phyloP scores from a whole-genome alignment of 1,284 basidiomycete species.

The Anthracocystis walkeri region DNA sequence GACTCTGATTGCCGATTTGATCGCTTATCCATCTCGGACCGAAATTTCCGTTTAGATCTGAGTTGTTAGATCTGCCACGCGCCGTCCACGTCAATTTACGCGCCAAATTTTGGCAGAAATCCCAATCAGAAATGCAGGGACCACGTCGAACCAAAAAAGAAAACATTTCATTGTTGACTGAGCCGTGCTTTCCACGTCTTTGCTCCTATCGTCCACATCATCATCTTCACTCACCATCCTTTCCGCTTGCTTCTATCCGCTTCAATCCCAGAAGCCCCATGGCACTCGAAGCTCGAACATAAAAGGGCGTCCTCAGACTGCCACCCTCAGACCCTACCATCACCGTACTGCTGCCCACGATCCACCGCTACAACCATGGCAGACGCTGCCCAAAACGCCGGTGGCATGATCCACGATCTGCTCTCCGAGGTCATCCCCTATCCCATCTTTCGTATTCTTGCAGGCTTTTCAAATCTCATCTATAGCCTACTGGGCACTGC shows the following conservation, averaged over 20 bases:
- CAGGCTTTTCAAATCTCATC: constrained; percentile 56
- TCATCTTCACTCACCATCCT: constrained; percentile 2
- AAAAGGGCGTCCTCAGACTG: background rate
- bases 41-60: background rate
- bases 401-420: constrained; percentile 33
- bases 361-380: constrained; percentile 25
- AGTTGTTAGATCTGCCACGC: background rate
- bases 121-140: constrained; percentile 18
- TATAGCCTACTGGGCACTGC: constrained; percentile 40
- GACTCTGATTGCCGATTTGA: background rate
- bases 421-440: constrained; percentile 43
- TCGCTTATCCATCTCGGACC: constrained; percentile 20
- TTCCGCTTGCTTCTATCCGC: background rate
- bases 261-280: background rate
- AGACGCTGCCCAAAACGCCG: constrained; percentile 19
- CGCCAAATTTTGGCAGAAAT: too few relatives aligned
- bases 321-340: background rate
- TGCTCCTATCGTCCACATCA: constrained; percentile 29
- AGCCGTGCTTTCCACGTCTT: constrained; percentile 26
- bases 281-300: background rate
- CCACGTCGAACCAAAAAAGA: constrained; percentile 8
- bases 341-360: background rate
- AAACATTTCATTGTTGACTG: background rate
- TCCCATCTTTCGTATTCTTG: constrained; percentile 47
- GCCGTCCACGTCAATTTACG: constrained; percentile 28